phyloP scores from a whole-genome alignment of 2,329 filamentous ascomycete genomes.

The Clarireedia homoeocarpa region DNA sequence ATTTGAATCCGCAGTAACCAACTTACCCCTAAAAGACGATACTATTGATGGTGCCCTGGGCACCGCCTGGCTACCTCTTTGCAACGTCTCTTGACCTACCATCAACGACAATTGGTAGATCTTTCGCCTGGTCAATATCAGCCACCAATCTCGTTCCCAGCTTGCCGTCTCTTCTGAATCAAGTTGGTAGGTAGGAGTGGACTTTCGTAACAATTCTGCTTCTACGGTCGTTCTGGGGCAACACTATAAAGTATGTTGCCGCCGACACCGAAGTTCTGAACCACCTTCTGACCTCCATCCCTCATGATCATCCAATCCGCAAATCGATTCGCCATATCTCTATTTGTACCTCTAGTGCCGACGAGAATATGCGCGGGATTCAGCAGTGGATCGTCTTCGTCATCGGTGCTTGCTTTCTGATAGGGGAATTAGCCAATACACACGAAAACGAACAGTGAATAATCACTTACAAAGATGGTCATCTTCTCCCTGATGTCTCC shows the following conservation, averaged over 20 bases:
- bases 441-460: neutral
- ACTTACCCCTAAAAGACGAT: too few species aligned
- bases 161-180: too few species aligned
- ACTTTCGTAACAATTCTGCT: too few species aligned
- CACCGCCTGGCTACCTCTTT: too few species aligned
- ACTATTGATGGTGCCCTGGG: too few species aligned
- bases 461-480: slow-evolving; percentile 28
- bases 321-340: slow-evolving; percentile 31
- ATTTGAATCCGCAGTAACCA: too few species aligned
- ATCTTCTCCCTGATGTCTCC: slow-evolving; percentile 29
- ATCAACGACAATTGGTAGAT: too few species aligned
- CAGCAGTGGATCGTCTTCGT: slow-evolving; percentile 32
- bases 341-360: slow-evolving; percentile 30
- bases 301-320: slow-evolving; percentile 33
- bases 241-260: slow-evolving; percentile 31
- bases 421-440: slow-evolving; percentile 12
- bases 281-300: slow-evolving; percentile 32
- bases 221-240: slow-evolving; percentile 22
- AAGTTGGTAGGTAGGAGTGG: too few species aligned
- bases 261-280: slow-evolving; percentile 33
- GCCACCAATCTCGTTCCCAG: too few species aligned
- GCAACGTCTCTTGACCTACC: too few species aligned
- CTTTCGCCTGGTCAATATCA: too few species aligned
- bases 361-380: slow-evolving; percentile 38
- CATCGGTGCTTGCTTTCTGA: slow-evolving; percentile 30